Conservation (phyloP, 805 yeast genomes). For the Starmera pachycereana region DNA sequence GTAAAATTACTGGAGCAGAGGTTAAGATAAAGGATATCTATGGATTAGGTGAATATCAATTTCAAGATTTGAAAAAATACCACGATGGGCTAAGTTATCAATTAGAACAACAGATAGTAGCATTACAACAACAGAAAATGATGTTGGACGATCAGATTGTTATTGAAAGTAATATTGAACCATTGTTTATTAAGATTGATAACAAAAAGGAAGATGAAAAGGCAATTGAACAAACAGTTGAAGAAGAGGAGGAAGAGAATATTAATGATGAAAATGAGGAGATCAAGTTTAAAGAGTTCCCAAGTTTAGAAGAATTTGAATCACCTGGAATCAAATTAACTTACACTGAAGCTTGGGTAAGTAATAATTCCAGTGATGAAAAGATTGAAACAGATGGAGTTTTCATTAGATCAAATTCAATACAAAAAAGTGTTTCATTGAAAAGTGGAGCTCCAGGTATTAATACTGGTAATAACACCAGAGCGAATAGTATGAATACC, state of each 20-base stretch:
- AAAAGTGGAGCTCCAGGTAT: no score
- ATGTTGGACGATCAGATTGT: background rate
- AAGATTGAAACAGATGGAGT: no score
- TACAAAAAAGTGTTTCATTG: no score
- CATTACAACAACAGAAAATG: constrained; percentile 4
- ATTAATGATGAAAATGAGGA: constrained; percentile 17
- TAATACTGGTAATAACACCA: no score
- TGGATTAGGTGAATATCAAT: constrained; percentile 43
- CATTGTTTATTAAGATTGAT: no score
- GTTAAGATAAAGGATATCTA: constrained; percentile 36
- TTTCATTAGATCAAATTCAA: no score
- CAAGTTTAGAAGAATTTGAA: constrained; percentile 23
- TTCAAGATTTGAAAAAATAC: constrained; percentile 42
- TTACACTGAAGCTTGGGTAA: background rate
- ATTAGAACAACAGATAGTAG: constrained; percentile 28
- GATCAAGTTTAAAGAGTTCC: background rate
- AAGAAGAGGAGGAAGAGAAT: background rate
- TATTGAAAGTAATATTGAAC: no score
- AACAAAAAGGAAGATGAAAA: constrained; percentile 1
- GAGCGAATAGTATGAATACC: no score
- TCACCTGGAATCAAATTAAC: background rate
- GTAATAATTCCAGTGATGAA: no score
- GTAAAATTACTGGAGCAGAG: constrained; percentile 30
- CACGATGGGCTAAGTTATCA: constrained; percentile 30
- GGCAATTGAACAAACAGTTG: background rate